Percentiles rank a stretch among this genome's conserved stretches.
Conservation (phyloP, 2,329 filamentous ascomycete genomes). For the Triangularia verruculosa region DNA sequence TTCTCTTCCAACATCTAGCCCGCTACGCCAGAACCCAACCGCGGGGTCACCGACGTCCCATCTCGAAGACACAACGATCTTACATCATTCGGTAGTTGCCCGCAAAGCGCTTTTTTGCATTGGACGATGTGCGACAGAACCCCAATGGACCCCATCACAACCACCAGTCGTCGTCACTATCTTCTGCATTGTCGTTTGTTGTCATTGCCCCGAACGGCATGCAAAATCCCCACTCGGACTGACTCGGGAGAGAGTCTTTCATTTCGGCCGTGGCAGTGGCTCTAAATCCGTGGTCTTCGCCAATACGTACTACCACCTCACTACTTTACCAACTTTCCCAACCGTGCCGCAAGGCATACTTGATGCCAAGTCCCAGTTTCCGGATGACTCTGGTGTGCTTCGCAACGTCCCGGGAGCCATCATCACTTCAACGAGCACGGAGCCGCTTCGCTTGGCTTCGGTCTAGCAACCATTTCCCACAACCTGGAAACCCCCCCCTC, state of each 20-base stretch:
- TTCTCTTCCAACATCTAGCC: not conserved
- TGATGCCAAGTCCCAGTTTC: not conserved
- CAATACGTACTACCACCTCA: not conserved
- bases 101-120: not conserved
- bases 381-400: not conserved
- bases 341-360: not conserved
- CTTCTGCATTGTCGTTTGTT: not conserved
- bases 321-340: not conserved
- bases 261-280: not conserved
- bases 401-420: not conserved
- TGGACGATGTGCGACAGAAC: not conserved
- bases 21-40: not conserved
- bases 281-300: not conserved
- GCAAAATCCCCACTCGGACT: not conserved
- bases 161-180: no score
- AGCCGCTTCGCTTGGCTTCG: not conserved
- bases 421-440: not conserved
- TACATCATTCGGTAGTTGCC: constrained; percentile 1
- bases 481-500: not conserved
- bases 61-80: not conserved
- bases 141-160: not conserved
- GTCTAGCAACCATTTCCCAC: not conserved
- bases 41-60: not conserved
- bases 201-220: not conserved
- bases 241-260: not conserved